These are phyloP conservation scores for Candida khao-thaluensis DNA, from an alignment of 805 yeast species.

Conservation along the genomic window DNA sequence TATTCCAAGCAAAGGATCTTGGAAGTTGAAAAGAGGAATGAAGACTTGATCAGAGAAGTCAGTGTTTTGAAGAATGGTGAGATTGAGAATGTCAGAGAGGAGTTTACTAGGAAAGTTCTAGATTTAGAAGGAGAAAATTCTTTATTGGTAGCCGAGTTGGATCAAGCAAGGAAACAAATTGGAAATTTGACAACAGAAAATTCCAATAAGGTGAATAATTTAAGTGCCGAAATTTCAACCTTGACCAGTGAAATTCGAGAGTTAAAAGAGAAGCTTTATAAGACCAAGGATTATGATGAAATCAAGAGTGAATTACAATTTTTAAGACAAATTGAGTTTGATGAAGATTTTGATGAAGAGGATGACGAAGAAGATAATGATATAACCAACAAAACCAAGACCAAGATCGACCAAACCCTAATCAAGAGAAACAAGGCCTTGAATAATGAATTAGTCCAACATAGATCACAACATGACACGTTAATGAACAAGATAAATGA, in stretches of 20 bases:
- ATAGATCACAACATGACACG: conserved; percentile 58
- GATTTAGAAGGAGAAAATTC: conserved; percentile 72
- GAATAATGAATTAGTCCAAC: conserved; percentile 64
- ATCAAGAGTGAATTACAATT: conserved; percentile 73
- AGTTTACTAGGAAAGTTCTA: conserved; percentile 44
- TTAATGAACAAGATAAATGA: conserved; percentile 37
- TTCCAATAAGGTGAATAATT: conserved; percentile 34
- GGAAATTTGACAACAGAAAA: conserved; percentile 22
- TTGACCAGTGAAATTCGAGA: conserved; percentile 49
- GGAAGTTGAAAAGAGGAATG: conserved; percentile 76
- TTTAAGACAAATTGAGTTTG: conserved; percentile 74
- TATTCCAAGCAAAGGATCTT: conserved; percentile 62
- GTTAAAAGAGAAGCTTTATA: conserved; percentile 49
- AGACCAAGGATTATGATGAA: conserved; percentile 73
- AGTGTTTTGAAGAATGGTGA: conserved; percentile 50
- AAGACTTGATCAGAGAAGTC: conserved; percentile 65
- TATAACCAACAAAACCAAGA: conserved; percentile 20
- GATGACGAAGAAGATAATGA: conserved; percentile 46
- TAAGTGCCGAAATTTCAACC: conserved; percentile 47
- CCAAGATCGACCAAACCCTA: conserved; percentile 55
- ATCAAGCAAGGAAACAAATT: conserved; percentile 42
- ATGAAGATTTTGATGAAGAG: conserved; percentile 41
- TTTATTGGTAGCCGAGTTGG: conserved; percentile 55
- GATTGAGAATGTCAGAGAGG: conserved; percentile 38
- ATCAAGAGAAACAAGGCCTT: conserved; percentile 70